Base-by-base conservation (phyloP, 2,329 filamentous ascomycete species). In the Myriosclerotinia duriaeana region DNA sequence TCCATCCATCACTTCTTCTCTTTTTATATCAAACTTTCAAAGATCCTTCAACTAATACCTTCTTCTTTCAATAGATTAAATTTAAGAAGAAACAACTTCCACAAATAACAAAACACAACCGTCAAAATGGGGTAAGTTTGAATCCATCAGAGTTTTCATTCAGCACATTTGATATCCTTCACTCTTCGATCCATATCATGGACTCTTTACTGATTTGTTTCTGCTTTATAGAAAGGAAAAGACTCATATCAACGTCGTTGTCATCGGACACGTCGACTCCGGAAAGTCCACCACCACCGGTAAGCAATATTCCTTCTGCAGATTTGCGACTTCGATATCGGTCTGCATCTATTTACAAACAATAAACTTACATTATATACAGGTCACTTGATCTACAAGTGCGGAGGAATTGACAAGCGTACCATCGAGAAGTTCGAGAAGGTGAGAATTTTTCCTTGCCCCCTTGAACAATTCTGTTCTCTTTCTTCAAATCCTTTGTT, bases 381-480 rank as follows among this genome's bases (percentile, higher is more conserved):
- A 78, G 88, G 89, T 83, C 89, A 94, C 87, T 89, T 99, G 89
- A 98, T 99, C 91, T 98, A 98, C 93, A 94, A 99, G 91, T 98
- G 95, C 88, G 95, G 95, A 90, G 95, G 95, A 92, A 99, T 98
- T 81, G 95, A 99, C 92, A 93, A 94, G 89, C 94, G 95, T 93
- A 98, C 94, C 84, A 99, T 99, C 82, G 95, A 99, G 91, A 99
- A 99, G 91, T 99, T 99, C 89, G 95, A 99, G 93, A 99, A 99
- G 92, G 93, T 96, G 84, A 81, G 88, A 64, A 58, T 38, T 34
- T 44, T 22, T 61, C 48, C 68, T 70, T 66, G 65, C 63, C 55
- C 53, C 30, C 60, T 67, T 69, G 63, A 36, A 53, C 26, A 26
- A 26, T 44, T 60, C 69, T 53, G 66, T 56, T 59, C 52, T 58